Conservation (phyloP, 495 filamentous ascomycete species). For the Penicillium paradoxum region DNA sequence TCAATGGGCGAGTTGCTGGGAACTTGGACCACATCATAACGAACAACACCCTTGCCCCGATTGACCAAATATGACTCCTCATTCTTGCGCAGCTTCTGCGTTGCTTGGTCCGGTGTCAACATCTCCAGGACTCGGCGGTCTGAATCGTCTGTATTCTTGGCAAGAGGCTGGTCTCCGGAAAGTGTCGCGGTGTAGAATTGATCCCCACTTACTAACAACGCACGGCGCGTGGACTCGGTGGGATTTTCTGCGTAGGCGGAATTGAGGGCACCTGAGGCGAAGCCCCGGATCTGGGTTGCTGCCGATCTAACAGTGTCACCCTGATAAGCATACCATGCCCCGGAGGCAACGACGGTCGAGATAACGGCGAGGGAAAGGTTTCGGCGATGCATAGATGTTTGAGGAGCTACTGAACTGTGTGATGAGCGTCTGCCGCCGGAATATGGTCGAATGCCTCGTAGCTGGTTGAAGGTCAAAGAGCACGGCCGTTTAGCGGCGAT, state of each 20-base stretch:
- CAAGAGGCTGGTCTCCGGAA: constrained; percentile 74
- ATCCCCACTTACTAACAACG: constrained; percentile 74
- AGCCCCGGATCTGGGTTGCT: constrained; percentile 23
- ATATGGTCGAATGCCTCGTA: constrained; percentile 40
- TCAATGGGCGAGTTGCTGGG: constrained; percentile 97
- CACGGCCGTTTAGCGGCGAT: constrained; percentile 42
- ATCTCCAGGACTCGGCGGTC: constrained; percentile 85
- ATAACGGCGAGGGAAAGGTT: constrained; percentile 57
- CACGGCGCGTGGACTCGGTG: constrained; percentile 31
- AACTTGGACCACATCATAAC: constrained; percentile 94
- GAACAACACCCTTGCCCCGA: constrained; percentile 81
- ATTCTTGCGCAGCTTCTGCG: constrained; percentile 77
- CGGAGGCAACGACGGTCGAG: constrained; percentile 57
- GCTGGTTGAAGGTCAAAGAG: constrained; percentile 43
- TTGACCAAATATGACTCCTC: constrained; percentile 91
- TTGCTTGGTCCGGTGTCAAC: constrained; percentile 93
- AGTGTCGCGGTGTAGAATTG: constrained; percentile 78
- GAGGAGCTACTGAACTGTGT: constrained; percentile 31
- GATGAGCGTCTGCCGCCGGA: constrained; percentile 36
- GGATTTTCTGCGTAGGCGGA: constrained; percentile 29
- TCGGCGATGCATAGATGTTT: constrained; percentile 61
- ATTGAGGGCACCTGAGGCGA: constrained; percentile 28
- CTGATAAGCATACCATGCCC: constrained; percentile 62
- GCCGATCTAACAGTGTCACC: constrained; percentile 27
- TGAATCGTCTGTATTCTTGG: constrained; percentile 75